These are phyloP conservation scores for Gastrolobium bilobum DNA, from an alignment of 306 rosid species.

Conservation along the genomic window DNA sequence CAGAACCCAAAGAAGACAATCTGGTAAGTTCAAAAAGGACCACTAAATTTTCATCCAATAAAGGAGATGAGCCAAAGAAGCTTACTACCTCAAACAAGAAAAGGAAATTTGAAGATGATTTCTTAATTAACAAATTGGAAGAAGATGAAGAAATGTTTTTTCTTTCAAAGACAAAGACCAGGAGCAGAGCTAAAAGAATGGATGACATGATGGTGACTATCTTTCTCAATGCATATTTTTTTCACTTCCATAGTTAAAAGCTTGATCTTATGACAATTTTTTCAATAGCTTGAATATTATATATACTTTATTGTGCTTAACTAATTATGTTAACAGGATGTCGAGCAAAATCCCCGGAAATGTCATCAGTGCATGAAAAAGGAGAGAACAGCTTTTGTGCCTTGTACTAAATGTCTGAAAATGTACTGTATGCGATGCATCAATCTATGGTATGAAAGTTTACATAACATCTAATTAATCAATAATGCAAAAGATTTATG, in stretches of 20 bases:
- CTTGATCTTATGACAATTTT: constrained; percentile 16
- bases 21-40: constrained; percentile 4
- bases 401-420: constrained; percentile 70
- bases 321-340: constrained; percentile 51
- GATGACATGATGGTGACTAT: constrained; percentile 32
- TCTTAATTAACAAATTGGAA: constrained; percentile 39
- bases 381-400: constrained; percentile 55
- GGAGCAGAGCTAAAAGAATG: constrained; percentile 54
- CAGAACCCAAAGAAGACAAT: constrained; percentile 44
- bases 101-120: constrained; percentile 47
- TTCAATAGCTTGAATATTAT: constrained; percentile 13
- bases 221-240: constrained; percentile 34
- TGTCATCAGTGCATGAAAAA: constrained; percentile 85
- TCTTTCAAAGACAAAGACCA: constrained; percentile 50
- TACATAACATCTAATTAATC: constrained; percentile 11
- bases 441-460: constrained; percentile 67
- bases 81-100: constrained; percentile 41
- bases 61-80: constrained; percentile 48
- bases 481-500: constrained; percentile 2
- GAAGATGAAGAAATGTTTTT: constrained; percentile 47
- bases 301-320: constrained; percentile 27
- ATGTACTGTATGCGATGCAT: constrained; percentile 74
- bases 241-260: constrained; percentile 10
- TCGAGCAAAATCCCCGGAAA: constrained; percentile 42
- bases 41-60: constrained; percentile 38